Evolutionary conservation across 78 protist species (phyloP).

Genomic region (Guillardia theta): DNA sequence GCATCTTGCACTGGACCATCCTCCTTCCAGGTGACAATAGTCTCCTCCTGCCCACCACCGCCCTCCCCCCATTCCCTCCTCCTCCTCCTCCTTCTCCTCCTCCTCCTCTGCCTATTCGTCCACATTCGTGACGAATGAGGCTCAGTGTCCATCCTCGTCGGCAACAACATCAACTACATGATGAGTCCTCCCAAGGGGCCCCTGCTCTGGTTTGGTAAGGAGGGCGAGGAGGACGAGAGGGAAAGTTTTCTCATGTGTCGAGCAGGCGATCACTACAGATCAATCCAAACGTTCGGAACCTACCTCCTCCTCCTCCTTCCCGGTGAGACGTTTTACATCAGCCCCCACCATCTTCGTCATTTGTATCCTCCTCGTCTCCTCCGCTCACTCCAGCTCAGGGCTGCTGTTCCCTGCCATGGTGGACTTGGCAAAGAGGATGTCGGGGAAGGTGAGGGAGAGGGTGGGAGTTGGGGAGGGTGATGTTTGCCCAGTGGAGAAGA

Average conservation of each 20-base stretch:
- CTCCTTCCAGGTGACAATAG: not conserved
- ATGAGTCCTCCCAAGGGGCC: not conserved
- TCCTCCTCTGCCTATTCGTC: not conserved
- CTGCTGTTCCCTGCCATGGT: not conserved
- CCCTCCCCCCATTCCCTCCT: not conserved
- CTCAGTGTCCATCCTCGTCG: not conserved
- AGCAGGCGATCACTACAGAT: not conserved
- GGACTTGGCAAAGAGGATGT: too few relatives aligned
- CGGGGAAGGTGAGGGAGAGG: too few relatives aligned
- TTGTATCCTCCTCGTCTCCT: not conserved
- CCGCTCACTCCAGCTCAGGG: not conserved
- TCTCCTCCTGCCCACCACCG: not conserved
- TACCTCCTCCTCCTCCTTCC: not conserved
- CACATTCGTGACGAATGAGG: not conserved
- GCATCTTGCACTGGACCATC: not conserved
- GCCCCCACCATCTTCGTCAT: not conserved
- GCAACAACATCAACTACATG: not conserved
- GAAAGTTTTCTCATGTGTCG: too few relatives aligned
- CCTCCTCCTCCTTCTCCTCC: not conserved
- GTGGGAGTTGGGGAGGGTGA: too few relatives aligned
- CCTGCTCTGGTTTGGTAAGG: not conserved
- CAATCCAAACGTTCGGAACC: not conserved
- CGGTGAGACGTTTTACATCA: not conserved
- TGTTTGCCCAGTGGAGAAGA: not conserved
- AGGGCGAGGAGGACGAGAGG: too few relatives aligned